Percentiles rank a stretch among this genome's conserved stretches.
These are phyloP conservation scores for Taphrina betulina DNA, from an alignment of 1,139 yeast species.

Conservation along the genomic window DNA sequence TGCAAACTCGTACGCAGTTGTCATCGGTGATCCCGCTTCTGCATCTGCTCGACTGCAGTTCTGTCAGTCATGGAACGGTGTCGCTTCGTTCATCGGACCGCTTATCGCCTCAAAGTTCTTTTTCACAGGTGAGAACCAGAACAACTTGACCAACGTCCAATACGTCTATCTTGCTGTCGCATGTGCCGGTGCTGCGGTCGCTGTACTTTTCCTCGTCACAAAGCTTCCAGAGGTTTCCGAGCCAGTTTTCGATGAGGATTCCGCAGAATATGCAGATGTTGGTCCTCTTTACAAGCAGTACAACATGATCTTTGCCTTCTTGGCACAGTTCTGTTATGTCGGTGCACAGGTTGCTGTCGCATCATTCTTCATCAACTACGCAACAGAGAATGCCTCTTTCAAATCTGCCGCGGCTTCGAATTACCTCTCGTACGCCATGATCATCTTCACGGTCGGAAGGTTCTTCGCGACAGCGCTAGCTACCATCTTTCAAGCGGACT, in stretches of 20 bases:
- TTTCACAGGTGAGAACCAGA: slow-evolving; percentile 19
- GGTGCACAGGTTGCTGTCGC: slow-evolving; percentile 34
- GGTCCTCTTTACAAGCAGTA: slow-evolving; percentile 33
- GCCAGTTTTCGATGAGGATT: slow-evolving; percentile 25
- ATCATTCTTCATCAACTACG: slow-evolving; percentile 33
- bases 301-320: slow-evolving; percentile 31
- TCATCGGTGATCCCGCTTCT: slow-evolving; percentile 33
- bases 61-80: slow-evolving; percentile 34
- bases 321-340: slow-evolving; percentile 34
- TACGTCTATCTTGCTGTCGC: slow-evolving; percentile 35
- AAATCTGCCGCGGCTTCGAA: slow-evolving; percentile 6
- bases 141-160: slow-evolving; percentile 33
- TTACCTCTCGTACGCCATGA: slow-evolving; percentile 33
- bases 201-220: slow-evolving; percentile 23
- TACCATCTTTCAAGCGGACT: slow-evolving; percentile 31
- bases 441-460: slow-evolving; percentile 33
- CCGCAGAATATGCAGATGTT: slow-evolving; percentile 6
- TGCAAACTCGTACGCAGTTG: slow-evolving; percentile 33
- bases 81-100: slow-evolving; percentile 34
- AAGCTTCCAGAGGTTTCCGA: slow-evolving; percentile 34
- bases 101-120: slow-evolving; percentile 34
- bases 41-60: slow-evolving; percentile 32
- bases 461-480: slow-evolving; percentile 34
- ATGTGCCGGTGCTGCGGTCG: slow-evolving; percentile 30
- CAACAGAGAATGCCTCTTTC: slow-evolving; percentile 20